A percentile compares a stretch with the other conserved stretches of the same genome.
These are phyloP conservation scores for Cephaloascus albidus DNA, from an alignment of 805 yeast species.

Conservation along the genomic window DNA sequence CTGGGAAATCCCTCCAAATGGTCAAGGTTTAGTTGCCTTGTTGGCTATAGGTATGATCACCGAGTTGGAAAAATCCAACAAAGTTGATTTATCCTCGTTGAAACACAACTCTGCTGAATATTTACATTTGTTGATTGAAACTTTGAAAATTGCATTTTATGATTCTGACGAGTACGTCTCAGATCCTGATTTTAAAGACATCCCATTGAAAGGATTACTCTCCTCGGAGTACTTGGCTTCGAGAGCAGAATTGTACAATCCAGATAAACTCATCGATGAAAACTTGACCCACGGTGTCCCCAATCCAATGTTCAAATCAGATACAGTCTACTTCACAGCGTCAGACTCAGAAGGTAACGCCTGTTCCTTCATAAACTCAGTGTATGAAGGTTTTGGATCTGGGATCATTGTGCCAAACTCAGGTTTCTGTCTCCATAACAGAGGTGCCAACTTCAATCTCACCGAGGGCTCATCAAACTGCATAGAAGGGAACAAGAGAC, in stretches of 20 bases:
- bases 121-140: conserved; percentile 60
- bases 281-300: conserved; percentile 45
- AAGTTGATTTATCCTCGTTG: conserved; percentile 28
- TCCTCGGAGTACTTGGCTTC: conserved; percentile 37
- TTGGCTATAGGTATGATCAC: conserved; percentile 59
- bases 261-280: conserved; percentile 29
- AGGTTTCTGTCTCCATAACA: conserved; percentile 67
- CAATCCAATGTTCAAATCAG: conserved; percentile 49
- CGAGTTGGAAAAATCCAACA: conserved; percentile 36
- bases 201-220: conserved; percentile 32
- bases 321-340: conserved; percentile 62
- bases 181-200: conserved; percentile 39
- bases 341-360: conserved; percentile 68
- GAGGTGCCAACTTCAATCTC: conserved; percentile 70
- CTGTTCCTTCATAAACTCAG: conserved; percentile 72
- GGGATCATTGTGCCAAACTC: conserved; percentile 53
- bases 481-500: conserved; percentile 60
- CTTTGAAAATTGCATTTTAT: conserved; percentile 61
- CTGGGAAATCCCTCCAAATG: conserved; percentile 84
- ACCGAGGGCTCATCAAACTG: conserved; percentile 48
- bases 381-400: conserved; percentile 61
- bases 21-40: conserved; percentile 72
- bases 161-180: conserved; percentile 70
- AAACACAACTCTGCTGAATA: conserved; percentile 65
- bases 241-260: conserved; percentile 37